phyloP scores from a whole-genome alignment of 1,139 yeast species.

The Lodderomyces oxycetoniae region DNA sequence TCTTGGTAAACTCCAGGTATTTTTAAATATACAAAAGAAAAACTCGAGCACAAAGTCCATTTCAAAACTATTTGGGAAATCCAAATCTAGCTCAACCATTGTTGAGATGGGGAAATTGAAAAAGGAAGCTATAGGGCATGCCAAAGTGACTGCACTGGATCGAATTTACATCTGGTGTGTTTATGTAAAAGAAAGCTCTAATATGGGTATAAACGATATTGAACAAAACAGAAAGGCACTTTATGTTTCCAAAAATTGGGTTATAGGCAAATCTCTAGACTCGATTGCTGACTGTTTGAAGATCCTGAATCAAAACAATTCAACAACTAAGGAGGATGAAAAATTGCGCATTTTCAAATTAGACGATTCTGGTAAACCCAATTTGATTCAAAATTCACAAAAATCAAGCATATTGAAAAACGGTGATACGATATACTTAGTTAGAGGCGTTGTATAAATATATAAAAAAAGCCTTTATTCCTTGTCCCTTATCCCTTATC shows the following conservation, averaged over 20 bases:
- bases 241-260: constrained; percentile 60
- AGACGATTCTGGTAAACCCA: constrained; percentile 21
- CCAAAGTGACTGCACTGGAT: constrained; percentile 48
- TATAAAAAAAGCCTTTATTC: not conserved
- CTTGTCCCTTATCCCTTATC: not conserved
- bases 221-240: constrained; percentile 35
- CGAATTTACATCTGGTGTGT: constrained; percentile 61
- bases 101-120: constrained; percentile 35
- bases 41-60: constrained; percentile 7
- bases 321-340: constrained; percentile 38
- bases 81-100: constrained; percentile 9
- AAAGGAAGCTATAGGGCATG: constrained; percentile 65
- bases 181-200: constrained; percentile 30
- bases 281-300: constrained; percentile 51
- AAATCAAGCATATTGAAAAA: constrained; percentile 30
- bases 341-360: constrained; percentile 43
- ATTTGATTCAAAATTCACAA: constrained; percentile 13
- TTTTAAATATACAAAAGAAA: constrained; percentile 32
- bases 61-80: constrained; percentile 16
- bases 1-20: constrained; percentile 42
- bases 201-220: constrained; percentile 21
- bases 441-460: constrained; percentile 42
- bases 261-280: constrained; percentile 76
- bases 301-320: constrained; percentile 55
- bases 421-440: constrained; percentile 52